phyloP scores from a whole-genome alignment of 176 grass and related monocot species.

The Thinopyrum elongatum region DNA sequence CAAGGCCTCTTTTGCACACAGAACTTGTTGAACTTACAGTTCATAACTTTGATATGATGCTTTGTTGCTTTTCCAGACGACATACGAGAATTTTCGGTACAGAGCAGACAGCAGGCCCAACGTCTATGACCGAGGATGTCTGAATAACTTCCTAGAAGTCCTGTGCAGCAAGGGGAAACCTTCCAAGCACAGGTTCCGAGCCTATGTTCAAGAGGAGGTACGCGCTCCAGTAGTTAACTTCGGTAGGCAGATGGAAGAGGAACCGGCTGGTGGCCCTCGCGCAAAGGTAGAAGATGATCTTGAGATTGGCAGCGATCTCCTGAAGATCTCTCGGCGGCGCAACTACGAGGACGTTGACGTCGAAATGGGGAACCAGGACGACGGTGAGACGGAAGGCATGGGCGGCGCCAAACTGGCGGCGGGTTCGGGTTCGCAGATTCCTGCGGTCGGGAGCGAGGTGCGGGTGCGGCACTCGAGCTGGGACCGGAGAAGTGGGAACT shows the following conservation, averaged over 20 bases:
- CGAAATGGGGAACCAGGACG: conserved; percentile 42
- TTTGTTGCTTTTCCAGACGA: conserved; percentile 65
- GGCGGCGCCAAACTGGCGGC: conserved; percentile 13
- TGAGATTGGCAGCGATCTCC: conserved; percentile 78
- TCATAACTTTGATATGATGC: background rate
- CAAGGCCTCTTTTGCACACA: background rate
- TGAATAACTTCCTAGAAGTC: conserved; percentile 71
- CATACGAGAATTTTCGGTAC: conserved; percentile 90
- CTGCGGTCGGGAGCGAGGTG: conserved; percentile 40
- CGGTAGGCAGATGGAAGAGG: conserved; percentile 41
- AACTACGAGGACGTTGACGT: conserved; percentile 66
- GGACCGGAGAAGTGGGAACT: conserved; percentile 59
- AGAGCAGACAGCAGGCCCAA: conserved; percentile 73
- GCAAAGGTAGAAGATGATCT: conserved; percentile 94
- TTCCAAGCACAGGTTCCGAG: conserved; percentile 79
- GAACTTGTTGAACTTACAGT: background rate
- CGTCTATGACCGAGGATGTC: conserved; percentile 67
- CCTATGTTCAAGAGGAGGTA: conserved; percentile 64
- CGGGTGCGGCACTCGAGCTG: conserved; percentile 49
- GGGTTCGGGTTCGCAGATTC: conserved; percentile 36
- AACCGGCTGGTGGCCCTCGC: conserved; percentile 57
- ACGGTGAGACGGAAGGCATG: conserved; percentile 47
- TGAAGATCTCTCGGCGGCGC: conserved; percentile 81
- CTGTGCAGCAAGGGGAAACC: conserved; percentile 59
- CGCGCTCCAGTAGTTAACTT: conserved; percentile 42